These are phyloP conservation scores for Vigna reflexopilosa DNA, from an alignment of 306 rosid species.

Conservation along the genomic window DNA sequence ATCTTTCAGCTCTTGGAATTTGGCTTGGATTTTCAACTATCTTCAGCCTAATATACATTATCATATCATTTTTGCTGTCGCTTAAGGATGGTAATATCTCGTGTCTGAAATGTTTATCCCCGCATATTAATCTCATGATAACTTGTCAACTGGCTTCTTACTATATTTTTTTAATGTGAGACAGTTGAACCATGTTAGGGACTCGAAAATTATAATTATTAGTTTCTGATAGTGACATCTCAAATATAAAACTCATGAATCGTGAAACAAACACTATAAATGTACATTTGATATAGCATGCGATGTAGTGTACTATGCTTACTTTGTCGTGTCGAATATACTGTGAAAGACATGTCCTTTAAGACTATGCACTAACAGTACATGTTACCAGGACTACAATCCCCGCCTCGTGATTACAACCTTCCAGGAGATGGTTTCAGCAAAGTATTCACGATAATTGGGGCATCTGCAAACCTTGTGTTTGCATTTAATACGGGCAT, in stretches of 20 bases:
- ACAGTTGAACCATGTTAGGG: no score
- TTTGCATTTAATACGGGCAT: conserved; percentile 92
- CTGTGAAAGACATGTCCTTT: background rate
- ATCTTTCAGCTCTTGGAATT: conserved; percentile 86
- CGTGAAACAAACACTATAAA: background rate
- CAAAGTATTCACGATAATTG: conserved; percentile 74
- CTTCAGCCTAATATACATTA: conserved; percentile 68
- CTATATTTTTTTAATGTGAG: background rate
- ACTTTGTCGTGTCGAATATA: background rate
- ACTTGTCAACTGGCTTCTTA: background rate
- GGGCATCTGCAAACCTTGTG: conserved; percentile 89
- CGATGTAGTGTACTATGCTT: background rate
- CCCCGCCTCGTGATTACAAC: conserved; percentile 75
- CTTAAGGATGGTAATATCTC: conserved; percentile 73
- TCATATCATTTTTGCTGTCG: conserved; percentile 63
- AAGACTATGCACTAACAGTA: conserved; percentile 31
- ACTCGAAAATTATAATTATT: no score
- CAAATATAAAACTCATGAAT: background rate
- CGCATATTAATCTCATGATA: no score
- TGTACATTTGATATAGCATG: background rate
- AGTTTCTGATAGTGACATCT: background rate
- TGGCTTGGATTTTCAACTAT: conserved; percentile 91
- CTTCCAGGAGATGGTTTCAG: conserved; percentile 58
- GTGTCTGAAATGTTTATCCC: background rate
- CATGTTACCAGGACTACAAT: conserved; percentile 56